Base-by-base conservation (phyloP, 352 stramenopile species). In the Phytopythium delawarense region DNA sequence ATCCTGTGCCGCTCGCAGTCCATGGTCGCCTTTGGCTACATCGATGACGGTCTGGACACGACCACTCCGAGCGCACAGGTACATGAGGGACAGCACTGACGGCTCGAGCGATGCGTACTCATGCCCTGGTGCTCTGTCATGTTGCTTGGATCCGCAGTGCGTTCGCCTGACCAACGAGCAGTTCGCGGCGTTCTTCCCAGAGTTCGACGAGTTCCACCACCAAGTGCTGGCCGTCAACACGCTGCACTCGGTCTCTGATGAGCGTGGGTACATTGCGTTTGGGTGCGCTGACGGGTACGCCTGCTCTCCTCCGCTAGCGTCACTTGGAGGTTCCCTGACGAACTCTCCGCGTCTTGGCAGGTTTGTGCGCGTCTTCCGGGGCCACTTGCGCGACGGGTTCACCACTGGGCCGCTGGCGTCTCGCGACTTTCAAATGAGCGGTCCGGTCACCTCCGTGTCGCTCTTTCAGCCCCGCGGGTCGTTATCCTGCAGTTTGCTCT, bases 271-370 rank as follows among this genome's bases (percentile, higher is more conserved):
- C 69, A 58, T 88, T 45, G 78, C 69, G 12, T 84, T 92, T 51
- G 84, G 84, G 13, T 92, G 84, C 67, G 74, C 84, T 34, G 81
- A 92, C 55, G 84, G 81, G 80, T 89, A 71, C 23, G 37, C 16
- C 0, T 35, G 62, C 21, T 32, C n/a, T 34, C 7, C 18, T 48
- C 42, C 1, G 56, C 20, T 7, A 37, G n/a, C 20, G 25, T n/a
- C 9, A 13, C 11, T 59, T 32, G 6, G 11, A 5, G 23, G 6
- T 25, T 34, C 51, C 15, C 25, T 46, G 15, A 40, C 48, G 6
- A 12, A n/a, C 30, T 34, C 35, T 5, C 15, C 18, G 13, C 23
- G 7, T 56, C 6, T 13, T 42, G 4, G 8, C 45, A 89, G 80
- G 2, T 65, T 88, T 35, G 61, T 89, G 15, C 76, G 81, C 18